Evolutionary conservation across 1,139 yeast genomes (phyloP).

Genomic region (Taphrina sp.): DNA sequence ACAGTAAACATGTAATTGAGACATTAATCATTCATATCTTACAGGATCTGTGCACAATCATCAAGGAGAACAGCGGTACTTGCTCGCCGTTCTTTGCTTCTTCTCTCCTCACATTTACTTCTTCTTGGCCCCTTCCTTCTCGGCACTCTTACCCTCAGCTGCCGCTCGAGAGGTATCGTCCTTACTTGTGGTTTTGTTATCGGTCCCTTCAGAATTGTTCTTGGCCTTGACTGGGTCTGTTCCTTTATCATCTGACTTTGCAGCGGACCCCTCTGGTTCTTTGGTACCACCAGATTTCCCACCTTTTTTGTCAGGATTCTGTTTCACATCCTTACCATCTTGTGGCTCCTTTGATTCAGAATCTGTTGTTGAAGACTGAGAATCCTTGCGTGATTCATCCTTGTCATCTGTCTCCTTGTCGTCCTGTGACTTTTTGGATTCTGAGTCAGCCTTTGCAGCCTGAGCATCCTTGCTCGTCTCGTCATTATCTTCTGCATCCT

Average conservation of each 20-base stretch:
- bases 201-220: constrained; percentile 16
- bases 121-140: constrained; percentile 23
- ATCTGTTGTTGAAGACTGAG: not conserved
- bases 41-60: no score
- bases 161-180: constrained; percentile 5
- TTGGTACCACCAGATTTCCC: constrained; percentile 14
- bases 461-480: not conserved
- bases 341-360: constrained; percentile 3
- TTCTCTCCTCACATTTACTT: constrained; percentile 9
- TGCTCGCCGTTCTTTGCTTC: no score
- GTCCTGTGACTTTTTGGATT: no score
- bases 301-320: constrained; percentile 18
- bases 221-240: constrained; percentile 17
- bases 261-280: constrained; percentile 21
- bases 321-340: constrained; percentile 22
- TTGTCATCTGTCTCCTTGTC: no score
- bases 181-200: constrained; percentile 26
- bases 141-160: constrained; percentile 21
- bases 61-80: no score
- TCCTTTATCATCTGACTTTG: constrained; percentile 9
- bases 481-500: constrained; percentile 2
- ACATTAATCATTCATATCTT: no score
- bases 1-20: no score
- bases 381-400: not conserved
- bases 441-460: not conserved